These are phyloP conservation scores for Bisporella sp. DNA, from an alignment of 2,329 filamentous ascomycete genomes.

Conservation along the genomic window DNA sequence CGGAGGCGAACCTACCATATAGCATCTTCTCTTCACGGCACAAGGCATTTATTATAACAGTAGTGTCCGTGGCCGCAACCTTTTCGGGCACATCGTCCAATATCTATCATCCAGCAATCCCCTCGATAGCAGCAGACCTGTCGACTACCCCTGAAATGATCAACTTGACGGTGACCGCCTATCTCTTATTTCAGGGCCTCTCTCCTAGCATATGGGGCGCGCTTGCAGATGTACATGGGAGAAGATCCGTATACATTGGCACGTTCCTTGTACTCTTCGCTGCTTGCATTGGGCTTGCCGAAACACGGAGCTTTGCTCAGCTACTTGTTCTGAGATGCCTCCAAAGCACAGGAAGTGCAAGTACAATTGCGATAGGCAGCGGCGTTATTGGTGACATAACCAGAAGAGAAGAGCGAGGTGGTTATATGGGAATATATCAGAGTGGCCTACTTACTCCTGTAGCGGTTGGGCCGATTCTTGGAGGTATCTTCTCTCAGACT, in stretches of 20 bases:
- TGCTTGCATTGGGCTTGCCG: constrained; percentile 47
- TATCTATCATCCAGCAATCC: constrained; percentile 24
- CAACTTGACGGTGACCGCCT: constrained; percentile 24
- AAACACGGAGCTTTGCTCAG: constrained; percentile 40
- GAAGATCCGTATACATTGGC: constrained; percentile 45
- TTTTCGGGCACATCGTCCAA: constrained; percentile 18
- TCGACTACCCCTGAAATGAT: constrained; percentile 16
- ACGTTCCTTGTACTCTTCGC: constrained; percentile 47
- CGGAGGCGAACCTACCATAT: constrained; percentile 12
- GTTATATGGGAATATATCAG: constrained; percentile 57
- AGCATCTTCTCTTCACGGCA: constrained; percentile 17
- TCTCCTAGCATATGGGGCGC: constrained; percentile 40
- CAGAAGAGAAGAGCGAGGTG: constrained; percentile 51
- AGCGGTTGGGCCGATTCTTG: constrained; percentile 41
- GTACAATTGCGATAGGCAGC: constrained; percentile 50
- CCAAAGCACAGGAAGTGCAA: constrained; percentile 52
- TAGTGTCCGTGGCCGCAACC: constrained; percentile 16
- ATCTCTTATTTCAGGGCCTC: constrained; percentile 47
- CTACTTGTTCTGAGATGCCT: constrained; percentile 48
- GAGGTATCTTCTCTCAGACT: constrained; percentile 35
- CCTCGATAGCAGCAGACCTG: constrained; percentile 16
- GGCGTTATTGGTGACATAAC: constrained; percentile 59
- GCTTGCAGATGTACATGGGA: constrained; percentile 42
- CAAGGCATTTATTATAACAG: constrained; percentile 16
- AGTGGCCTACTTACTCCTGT: constrained; percentile 28